phyloP scores from a whole-genome alignment of 1,139 yeast genomes.

The Neolecta irregularis region DNA sequence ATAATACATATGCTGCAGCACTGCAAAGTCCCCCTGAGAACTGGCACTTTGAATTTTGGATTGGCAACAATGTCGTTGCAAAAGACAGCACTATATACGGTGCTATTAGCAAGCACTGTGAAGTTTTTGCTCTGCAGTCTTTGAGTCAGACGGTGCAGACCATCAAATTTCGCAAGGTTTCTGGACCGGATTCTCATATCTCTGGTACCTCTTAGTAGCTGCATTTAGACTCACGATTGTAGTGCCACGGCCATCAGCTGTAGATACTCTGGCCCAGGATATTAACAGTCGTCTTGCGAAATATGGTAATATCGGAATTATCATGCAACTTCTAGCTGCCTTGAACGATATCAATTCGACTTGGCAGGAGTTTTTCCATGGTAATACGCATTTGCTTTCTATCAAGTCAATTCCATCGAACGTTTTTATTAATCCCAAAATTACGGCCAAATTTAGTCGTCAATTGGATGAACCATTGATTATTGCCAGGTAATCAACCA shows the following conservation, averaged over 20 bases:
- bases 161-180: constrained; percentile 38
- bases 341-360: constrained; percentile 35
- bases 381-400: constrained; percentile 19
- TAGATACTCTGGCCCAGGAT: no score
- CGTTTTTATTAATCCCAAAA: constrained; percentile 57
- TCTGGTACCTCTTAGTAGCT: no score
- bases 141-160: no score
- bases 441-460: constrained; percentile 72
- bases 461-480: constrained; percentile 83
- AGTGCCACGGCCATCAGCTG: no score
- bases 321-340: constrained; percentile 40
- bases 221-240: no score
- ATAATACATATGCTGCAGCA: constrained; percentile 14
- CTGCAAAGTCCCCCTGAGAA: constrained; percentile 18
- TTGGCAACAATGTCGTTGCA: constrained; percentile 48
- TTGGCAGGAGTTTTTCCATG: constrained; percentile 9
- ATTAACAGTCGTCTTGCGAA: constrained; percentile 15
- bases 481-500: constrained; percentile 34
- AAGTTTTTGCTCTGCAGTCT: no score
- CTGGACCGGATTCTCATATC: constrained; percentile 22
- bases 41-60: constrained; percentile 43
- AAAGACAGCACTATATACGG: constrained; percentile 66
- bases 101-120: constrained; percentile 53
- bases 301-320: neutral
- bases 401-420: constrained; percentile 25